A percentile compares a stretch with the other conserved stretches of the same genome.
Conservation (phyloP, 192 early-diverging fungal genomes). For the Coemansia erecta region DNA sequence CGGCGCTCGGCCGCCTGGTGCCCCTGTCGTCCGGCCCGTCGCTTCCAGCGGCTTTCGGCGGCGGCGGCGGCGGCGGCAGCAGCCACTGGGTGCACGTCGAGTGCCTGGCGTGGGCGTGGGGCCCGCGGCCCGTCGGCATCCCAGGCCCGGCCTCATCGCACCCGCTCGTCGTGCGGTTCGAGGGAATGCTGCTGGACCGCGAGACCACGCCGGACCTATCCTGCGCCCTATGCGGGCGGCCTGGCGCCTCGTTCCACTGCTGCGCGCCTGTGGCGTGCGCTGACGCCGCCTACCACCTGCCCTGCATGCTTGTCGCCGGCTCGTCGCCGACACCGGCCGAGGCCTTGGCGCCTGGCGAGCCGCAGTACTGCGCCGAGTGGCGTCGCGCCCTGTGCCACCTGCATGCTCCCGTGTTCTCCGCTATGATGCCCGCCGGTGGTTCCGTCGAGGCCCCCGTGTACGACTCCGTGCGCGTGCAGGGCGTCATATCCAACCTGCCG, state of each 20-base stretch:
- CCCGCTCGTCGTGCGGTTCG: conserved; percentile 23
- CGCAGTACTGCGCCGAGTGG: conserved; percentile 40
- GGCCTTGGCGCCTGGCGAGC: neutral
- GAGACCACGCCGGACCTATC: too few species aligned
- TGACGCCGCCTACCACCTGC: conserved; percentile 42
- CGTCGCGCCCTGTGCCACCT: conserved; percentile 36
- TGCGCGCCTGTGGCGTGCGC: conserved; percentile 42
- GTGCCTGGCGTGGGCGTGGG: conserved; percentile 53
- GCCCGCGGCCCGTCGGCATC: conserved; percentile 24
- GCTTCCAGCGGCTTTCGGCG: too few species aligned
- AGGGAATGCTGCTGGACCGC: conserved; percentile 21
- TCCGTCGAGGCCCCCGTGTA: conserved; percentile 13
- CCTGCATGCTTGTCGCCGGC: conserved; percentile 38
- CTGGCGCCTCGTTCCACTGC: conserved; percentile 44
- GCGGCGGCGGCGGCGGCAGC: neutral
- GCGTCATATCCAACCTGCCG: neutral
- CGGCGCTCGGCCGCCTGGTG: conserved; percentile 31
- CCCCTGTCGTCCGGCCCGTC: conserved; percentile 13
- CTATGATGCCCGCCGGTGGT: conserved; percentile 42
- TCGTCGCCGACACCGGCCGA: conserved; percentile 8
- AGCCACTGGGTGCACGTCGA: conserved; percentile 43
- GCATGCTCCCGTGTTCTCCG: conserved; percentile 34
- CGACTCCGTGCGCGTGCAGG: conserved; percentile 16
- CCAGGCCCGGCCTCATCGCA: neutral
- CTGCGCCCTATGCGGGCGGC: conserved; percentile 30